Base-by-base conservation (phyloP, 176 grass and related monocot species). In the Chrysopogon serrulatus region DNA sequence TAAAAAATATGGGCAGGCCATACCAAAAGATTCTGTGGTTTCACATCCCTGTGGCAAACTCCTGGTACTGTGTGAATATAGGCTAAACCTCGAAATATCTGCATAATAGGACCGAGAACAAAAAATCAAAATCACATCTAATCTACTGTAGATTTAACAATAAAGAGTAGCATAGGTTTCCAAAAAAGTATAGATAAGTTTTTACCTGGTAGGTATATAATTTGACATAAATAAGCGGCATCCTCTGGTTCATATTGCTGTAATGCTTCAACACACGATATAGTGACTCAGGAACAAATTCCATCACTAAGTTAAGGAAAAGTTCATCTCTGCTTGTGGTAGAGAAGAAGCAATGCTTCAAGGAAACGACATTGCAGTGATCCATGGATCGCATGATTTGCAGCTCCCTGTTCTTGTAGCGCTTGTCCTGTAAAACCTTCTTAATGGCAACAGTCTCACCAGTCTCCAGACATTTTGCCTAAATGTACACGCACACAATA, bases 331-430 rank as follows among this genome's bases (percentile, higher is more conserved):
- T 92, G 32, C 70, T 93, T 31, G 95, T 98, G 36, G 95, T 98
- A n/a, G 92, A 97, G 83, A 98, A 98, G 78, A 98, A 98, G 63
- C 95, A 98, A 82, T 98, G 95, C 82, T 98, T 98, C 60, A 98
- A 81, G 68, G 90, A 93, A 28, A 98, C 88, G 21, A 95, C 90
- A 82, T 98, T 98, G 57, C 88, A 88, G 80, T 98, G 92, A 84
- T 95, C 95, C 92, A 98, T 95, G 6, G 92, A 87, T 34, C 92
- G 81, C 95, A 98, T 98, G 79, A 98, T 87, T 48, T 95, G 92
- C 79, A 98, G 74, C 68, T 98, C 95, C 72, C 95, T 92, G 56
- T 98, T 98, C 86, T 98, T 98, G 87, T 95, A 98, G 36, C 90
- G 78, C 79, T 85, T 94, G 82, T 98, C 95, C 70, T 98, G 95